Base-by-base conservation (phyloP, 441 rosid genomes). In the Mallotus japonicus region DNA sequence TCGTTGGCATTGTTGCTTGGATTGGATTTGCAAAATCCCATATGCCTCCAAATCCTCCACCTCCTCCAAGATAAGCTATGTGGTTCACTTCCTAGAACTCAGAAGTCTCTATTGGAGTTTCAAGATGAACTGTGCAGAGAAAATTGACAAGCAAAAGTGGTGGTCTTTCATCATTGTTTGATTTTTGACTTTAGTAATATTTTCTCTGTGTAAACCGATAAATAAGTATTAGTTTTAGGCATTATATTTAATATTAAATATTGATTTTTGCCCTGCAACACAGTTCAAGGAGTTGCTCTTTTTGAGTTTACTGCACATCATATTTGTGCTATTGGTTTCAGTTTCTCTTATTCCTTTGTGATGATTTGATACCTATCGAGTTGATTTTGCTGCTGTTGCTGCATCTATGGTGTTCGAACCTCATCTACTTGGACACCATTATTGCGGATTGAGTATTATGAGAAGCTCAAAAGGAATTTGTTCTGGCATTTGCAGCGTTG, bases 21-120 rank as follows among this genome's bases (percentile, higher is more conserved):
- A 83, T 92, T 7, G 95, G 97, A 19, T 87, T 90, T 65, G 90
- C 97, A 0, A 94, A 92, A 86, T 86, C 92, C 71, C 89, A 88
- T 14, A 54, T 85, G 84, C 92, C 97, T 14, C 73, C 91, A 0
- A 77, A 88, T 6, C 79, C 97, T 6, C 82, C 91, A 0, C 78
- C 88, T 16, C 84, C 86, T 6, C 82, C 84, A 0, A 67, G 80
- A 77, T 88, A 76, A 85, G 81, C 24, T 34, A 50, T 22, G 6
- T 10, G 14, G n/a, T 19, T 50, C 15, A 5, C 34, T 34, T 54
- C 49, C 5, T 0, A 44, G 49, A 42, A 42, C 5, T 20, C 37
- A 40, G 34, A 56, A 63, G 24, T 57, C 50, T 51, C 75, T 46
- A 24, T 19, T 17, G 49, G 74, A 34, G 64, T 57, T 67, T 65